Evolutionary conservation across 495 filamentous ascomycete species (phyloP).

Genomic region (Aspergillus olivimuriae): DNA sequence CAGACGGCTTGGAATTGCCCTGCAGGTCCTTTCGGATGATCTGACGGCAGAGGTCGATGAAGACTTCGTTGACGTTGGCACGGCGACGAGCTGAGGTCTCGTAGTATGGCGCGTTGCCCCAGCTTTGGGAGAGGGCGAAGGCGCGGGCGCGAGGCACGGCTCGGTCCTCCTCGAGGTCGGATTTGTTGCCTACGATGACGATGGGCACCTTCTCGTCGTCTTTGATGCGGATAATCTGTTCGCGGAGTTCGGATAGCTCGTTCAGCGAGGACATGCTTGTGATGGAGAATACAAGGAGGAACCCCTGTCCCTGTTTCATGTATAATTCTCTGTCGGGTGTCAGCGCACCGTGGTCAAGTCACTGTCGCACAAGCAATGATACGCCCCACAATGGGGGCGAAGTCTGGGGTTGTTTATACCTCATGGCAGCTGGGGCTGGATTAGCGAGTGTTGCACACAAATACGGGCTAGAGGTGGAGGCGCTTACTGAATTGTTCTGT

Average conservation of each 20-base stretch:
- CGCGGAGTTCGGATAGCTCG: conserved; percentile 81
- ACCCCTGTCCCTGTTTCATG: conserved; percentile 95
- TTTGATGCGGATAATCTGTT: conserved; percentile 96
- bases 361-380: no score
- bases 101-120: conserved; percentile 90
- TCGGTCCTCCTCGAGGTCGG: conserved; percentile 88
- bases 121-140: conserved; percentile 79
- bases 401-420: no score
- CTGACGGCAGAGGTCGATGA: conserved; percentile 86
- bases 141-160: conserved; percentile 75
- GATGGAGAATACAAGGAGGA: conserved; percentile 96
- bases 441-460: conserved; percentile 23
- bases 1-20: conserved; percentile 39
- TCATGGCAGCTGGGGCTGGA: conserved; percentile 55
- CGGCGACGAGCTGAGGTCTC: conserved; percentile 80
- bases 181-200: conserved; percentile 97
- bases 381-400: no score
- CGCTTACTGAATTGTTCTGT: conserved; percentile 95
- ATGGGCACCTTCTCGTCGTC: conserved; percentile 87
- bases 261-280: conserved; percentile 78
- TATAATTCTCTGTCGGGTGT: conserved; percentile 67
- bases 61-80: conserved; percentile 94
- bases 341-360: conserved; percentile 2
- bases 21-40: conserved; percentile 70
- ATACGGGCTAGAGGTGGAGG: neutral